Conservation (phyloP, 2,329 filamentous ascomycete species). For the Waltergamsia citrina region DNA sequence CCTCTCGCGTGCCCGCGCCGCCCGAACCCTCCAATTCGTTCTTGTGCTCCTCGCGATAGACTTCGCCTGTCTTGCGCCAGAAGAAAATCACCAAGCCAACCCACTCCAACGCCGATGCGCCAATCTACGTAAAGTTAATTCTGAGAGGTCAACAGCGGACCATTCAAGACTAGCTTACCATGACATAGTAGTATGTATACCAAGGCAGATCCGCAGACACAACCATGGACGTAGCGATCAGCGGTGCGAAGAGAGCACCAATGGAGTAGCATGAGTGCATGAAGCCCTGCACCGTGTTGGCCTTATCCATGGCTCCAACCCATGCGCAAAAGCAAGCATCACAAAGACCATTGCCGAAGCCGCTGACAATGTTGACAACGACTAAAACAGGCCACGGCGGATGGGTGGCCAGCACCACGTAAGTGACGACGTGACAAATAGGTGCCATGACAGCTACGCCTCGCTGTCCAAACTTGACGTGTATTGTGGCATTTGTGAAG, state of each 20-base stretch:
- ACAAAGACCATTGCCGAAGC: slow-evolving; percentile 57
- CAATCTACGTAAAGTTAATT: slow-evolving; percentile 17
- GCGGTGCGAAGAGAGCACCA: slow-evolving; percentile 52
- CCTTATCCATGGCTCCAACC: slow-evolving; percentile 56
- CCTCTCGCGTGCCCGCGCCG: slow-evolving; percentile 23
- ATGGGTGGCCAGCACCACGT: slow-evolving; percentile 48
- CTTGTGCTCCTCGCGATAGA: slow-evolving; percentile 35
- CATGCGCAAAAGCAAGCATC: slow-evolving; percentile 41
- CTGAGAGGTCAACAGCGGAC: neutral
- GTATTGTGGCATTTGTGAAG: slow-evolving; percentile 50
- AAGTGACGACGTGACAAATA: slow-evolving; percentile 50
- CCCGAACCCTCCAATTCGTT: slow-evolving; percentile 10
- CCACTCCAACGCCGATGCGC: slow-evolving; percentile 45
- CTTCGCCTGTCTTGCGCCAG: slow-evolving; percentile 46
- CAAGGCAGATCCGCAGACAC: slow-evolving; percentile 48
- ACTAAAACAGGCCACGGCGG: slow-evolving; percentile 57
- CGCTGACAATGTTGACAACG: slow-evolving; percentile 51
- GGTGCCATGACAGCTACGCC: slow-evolving; percentile 57
- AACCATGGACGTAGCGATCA: slow-evolving; percentile 60
- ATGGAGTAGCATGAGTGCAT: slow-evolving; percentile 57
- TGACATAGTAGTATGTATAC: slow-evolving; percentile 64
- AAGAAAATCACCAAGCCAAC: slow-evolving; percentile 41
- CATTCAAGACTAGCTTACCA: slow-evolving; percentile 40
- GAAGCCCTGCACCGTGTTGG: slow-evolving; percentile 58
- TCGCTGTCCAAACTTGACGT: slow-evolving; percentile 52